A percentile compares a stretch with the other conserved stretches of the same genome.
Conservation (phyloP, 2,329 filamentous ascomycete genomes). For the Clonostachys rosea region DNA sequence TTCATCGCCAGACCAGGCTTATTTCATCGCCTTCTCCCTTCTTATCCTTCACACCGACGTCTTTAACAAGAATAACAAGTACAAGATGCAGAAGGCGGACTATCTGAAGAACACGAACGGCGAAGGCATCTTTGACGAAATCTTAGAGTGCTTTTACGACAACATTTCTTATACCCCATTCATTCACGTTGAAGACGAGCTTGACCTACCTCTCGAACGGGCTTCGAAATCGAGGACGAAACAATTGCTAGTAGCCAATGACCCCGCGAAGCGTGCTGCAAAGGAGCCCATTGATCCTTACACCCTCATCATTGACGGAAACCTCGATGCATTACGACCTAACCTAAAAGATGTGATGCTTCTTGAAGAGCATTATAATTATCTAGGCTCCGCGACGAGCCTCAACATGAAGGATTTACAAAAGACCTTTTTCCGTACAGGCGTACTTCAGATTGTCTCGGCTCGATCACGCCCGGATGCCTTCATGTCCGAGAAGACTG, state of each 20-base stretch:
- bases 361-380: slow-evolving; percentile 87
- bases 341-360: slow-evolving; percentile 89
- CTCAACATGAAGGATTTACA: slow-evolving; percentile 80
- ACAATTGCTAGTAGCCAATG: slow-evolving; percentile 60
- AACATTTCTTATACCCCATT: slow-evolving; percentile 98
- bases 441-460: slow-evolving; percentile 91
- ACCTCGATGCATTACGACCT: slow-evolving; percentile 76
- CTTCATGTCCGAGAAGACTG: slow-evolving; percentile 85
- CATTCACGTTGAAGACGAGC: slow-evolving; percentile 92
- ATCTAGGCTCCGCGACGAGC: slow-evolving; percentile 69
- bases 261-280: slow-evolving; percentile 51
- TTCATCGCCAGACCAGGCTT: slow-evolving; percentile 86
- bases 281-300: slow-evolving; percentile 95
- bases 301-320: slow-evolving; percentile 86
- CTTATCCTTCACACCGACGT: slow-evolving; percentile 95
- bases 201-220: slow-evolving; percentile 73
- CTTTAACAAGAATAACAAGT: slow-evolving; percentile 99
- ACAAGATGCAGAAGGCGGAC: slow-evolving; percentile 95
- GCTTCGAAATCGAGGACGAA: slow-evolving; percentile 67
- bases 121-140: slow-evolving; percentile 89
- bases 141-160: slow-evolving; percentile 95
- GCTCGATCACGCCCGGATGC: slow-evolving; percentile 90
- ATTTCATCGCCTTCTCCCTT: slow-evolving; percentile 95
- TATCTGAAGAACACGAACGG: slow-evolving; percentile 93
- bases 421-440: slow-evolving; percentile 85